A percentile compares a stretch with the other conserved stretches of the same genome.
Conservation (phyloP, 2,329 filamentous ascomycete species). For the Grosmannia serpens region DNA sequence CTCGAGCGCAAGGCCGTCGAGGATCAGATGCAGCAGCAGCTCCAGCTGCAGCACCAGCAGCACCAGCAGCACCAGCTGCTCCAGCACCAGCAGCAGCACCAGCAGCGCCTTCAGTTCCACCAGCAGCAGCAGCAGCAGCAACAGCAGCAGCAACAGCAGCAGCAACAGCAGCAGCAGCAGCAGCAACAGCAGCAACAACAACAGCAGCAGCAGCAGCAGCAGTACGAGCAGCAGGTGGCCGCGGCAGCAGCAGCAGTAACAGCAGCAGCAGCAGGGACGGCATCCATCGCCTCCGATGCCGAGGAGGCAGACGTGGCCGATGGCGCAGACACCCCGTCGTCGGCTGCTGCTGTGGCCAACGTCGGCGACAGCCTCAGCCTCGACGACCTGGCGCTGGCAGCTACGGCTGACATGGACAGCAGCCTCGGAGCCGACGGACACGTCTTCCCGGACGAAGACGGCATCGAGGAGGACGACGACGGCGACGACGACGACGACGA, state of each 20-base stretch:
- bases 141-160: constrained; percentile 18
- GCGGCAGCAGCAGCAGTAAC: not conserved
- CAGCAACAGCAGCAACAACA: constrained; percentile 20
- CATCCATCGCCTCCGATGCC: not conserved
- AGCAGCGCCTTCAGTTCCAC: constrained; percentile 16
- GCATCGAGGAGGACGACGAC: not conserved
- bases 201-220: constrained; percentile 8
- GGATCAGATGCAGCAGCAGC: constrained; percentile 18
- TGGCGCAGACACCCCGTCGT: not conserved
- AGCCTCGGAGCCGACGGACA: not conserved
- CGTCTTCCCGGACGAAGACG: not conserved
- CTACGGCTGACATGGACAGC: not conserved
- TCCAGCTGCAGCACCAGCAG: constrained; percentile 18
- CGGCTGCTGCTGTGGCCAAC: not conserved
- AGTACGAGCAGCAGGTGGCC: constrained; percentile 1
- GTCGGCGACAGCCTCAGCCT: constrained; percentile 1
- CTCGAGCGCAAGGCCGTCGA: constrained; percentile 30
- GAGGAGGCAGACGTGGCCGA: not conserved
- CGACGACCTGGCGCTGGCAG: constrained; percentile 1
- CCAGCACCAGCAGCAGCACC: constrained; percentile 16
- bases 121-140: constrained; percentile 20
- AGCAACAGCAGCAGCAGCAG: constrained; percentile 11
- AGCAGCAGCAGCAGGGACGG: not conserved
- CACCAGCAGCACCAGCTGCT: constrained; percentile 16
- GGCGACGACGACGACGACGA: not conserved